phyloP scores from a whole-genome alignment of 140 eudicot species.

The Ambrosia hybrid region DNA sequence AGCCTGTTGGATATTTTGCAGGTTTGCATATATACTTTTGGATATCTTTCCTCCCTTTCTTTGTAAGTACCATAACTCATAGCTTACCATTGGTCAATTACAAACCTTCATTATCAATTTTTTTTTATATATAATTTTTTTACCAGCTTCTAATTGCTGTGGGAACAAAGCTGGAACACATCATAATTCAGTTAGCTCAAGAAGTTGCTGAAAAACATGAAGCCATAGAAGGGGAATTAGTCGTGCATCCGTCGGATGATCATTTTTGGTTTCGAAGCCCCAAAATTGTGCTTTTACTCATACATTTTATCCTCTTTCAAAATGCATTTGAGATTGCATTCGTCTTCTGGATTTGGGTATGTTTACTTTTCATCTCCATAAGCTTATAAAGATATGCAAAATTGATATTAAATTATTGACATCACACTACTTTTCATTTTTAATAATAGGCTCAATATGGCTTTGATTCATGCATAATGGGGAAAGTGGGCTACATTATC shows the following conservation, averaged over 20 bases:
- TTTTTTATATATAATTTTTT: neutral
- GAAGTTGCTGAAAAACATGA: conserved; percentile 68
- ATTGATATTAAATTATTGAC: neutral
- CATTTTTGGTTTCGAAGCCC: conserved; percentile 78
- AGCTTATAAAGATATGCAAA: neutral
- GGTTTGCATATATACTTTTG: conserved; percentile 93
- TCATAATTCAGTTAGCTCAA: conserved; percentile 56
- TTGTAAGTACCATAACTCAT: conserved; percentile 44
- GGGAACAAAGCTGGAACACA: conserved; percentile 73
- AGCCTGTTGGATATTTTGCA: conserved; percentile 26
- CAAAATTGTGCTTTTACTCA: conserved; percentile 51
- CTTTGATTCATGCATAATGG: neutral
- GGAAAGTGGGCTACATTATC: neutral
- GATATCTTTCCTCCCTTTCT: conserved; percentile 71
- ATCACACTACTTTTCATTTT: neutral
- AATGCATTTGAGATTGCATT: conserved; percentile 72
- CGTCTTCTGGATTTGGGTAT: conserved; percentile 76
- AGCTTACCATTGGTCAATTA: neutral
- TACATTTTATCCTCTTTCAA: conserved; percentile 68
- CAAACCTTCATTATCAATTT: neutral
- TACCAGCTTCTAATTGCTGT: conserved; percentile 64
- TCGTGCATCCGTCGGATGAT: conserved; percentile 67
- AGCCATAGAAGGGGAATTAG: conserved; percentile 52
- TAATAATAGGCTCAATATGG: neutral
- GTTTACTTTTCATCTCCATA: neutral